A percentile compares a stretch with the other conserved stretches of the same genome.
Conservation (phyloP, 2,329 filamentous ascomycete genomes). For the Claviceps africana region DNA sequence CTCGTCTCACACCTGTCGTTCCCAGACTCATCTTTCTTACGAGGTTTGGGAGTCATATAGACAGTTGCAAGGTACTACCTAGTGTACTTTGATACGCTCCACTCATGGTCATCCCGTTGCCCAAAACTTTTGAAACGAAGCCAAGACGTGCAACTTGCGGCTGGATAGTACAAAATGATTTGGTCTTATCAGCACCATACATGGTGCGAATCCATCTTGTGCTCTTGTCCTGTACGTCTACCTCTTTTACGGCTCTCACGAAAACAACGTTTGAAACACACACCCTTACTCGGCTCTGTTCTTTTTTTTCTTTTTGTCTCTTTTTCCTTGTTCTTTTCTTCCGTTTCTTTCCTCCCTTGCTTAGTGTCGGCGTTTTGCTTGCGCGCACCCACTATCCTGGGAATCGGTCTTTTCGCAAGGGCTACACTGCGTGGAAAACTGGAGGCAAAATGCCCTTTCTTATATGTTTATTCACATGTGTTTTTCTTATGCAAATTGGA, state of each 20-base stretch:
- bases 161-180: background rate
- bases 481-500: slow-evolving; percentile 6
- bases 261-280: slow-evolving; percentile 3
- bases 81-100: background rate
- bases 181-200: background rate
- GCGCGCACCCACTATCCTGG: background rate
- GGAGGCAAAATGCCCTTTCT: background rate
- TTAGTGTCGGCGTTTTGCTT: background rate
- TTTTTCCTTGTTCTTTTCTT: background rate
- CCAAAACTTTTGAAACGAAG: background rate
- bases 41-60: background rate
- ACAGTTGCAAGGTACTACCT: background rate
- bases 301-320: background rate
- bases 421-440: background rate
- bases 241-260: slow-evolving; percentile 3
- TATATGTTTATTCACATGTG: background rate
- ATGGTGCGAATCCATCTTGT: background rate
- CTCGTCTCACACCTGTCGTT: background rate
- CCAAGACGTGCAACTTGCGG: background rate
- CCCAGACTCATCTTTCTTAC: background rate
- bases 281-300: background rate
- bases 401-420: background rate
- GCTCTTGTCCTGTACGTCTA: background rate
- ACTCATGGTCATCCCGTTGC: background rate
- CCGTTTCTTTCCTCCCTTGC: too few relatives aligned